These are phyloP conservation scores for Collybia mongolica DNA, from an alignment of 768 basidiomycete genomes.

Conservation along the genomic window DNA sequence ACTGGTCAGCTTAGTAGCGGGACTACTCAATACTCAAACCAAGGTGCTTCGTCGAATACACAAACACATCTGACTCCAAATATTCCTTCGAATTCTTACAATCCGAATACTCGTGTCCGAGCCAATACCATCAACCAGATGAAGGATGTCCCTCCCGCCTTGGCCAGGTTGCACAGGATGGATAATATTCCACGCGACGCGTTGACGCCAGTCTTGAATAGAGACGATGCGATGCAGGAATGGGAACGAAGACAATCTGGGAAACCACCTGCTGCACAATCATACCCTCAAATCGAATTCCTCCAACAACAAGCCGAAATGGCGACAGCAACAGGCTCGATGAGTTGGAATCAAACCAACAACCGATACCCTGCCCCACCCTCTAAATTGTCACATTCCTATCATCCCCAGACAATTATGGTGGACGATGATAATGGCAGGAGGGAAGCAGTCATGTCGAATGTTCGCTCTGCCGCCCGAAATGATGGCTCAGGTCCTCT, in stretches of 20 bases:
- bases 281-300: conserved; percentile 88
- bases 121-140: conserved; percentile 92
- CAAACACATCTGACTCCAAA: conserved; percentile 46
- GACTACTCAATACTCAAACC: conserved; percentile 31
- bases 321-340: conserved; percentile 59
- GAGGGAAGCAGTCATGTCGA: conserved; percentile 81
- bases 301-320: conserved; percentile 93
- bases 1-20: conserved; percentile 41
- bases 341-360: conserved; percentile 47
- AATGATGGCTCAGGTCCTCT: conserved; percentile 40
- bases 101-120: conserved; percentile 67
- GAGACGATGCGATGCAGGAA: conserved; percentile 93
- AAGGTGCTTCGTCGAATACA: conserved; percentile 27
- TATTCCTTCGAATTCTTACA: conserved; percentile 66
- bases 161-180: conserved; percentile 88
- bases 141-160: conserved; percentile 92
- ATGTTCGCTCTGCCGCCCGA: conserved; percentile 64
- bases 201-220: conserved; percentile 89
- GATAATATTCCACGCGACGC: conserved; percentile 86
- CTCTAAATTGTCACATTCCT: conserved; percentile 63
- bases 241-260: conserved; percentile 91
- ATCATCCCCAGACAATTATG: conserved; percentile 64
- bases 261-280: conserved; percentile 66
- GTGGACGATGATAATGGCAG: conserved; percentile 56
- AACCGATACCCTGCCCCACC: conserved; percentile 62